Base-by-base conservation (phyloP, 2,329 filamentous ascomycete species). In the Calonectria pseudoreteaudii region DNA sequence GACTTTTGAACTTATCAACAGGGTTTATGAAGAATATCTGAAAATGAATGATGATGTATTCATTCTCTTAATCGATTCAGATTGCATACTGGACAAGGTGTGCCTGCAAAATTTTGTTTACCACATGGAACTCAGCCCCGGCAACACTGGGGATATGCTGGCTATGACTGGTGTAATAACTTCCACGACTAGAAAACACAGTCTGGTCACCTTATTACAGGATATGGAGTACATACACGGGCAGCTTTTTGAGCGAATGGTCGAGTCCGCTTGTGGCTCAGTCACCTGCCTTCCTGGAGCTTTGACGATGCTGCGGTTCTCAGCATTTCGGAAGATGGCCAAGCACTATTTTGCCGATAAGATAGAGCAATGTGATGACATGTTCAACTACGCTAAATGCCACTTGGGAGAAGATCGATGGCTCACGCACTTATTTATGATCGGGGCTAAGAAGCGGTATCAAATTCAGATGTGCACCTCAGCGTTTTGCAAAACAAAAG, bases 171-270 rank as follows among this genome's bases (percentile, higher is more conserved):
- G 96, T 38, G 94, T 98, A 81, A 98, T 98, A 81, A 98, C 96
- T 2, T 96, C 95, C 1, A 98, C 96, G 0, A 98, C 96, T 0
- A 91, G 93, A 80, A 97, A 94, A 80, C 94, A 97, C 83, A 95
- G 94, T 78, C 87, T 98, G 70, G 94, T 98, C 81, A 98, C 97
- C 0, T 87, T 99, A 18, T 88, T 99, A 7, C 96, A 99, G 84
- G 96, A 99, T 79, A 98, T 98, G 93, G 97, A 99, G 84, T 98
- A 98, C 81, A 94, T 98, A 34, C 97, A 98, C 84, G 97, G 96
- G 8, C 97, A 99, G 84, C 90, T 98, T 6, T 98, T 98, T 81
- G 97, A 99, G 84, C 93, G 96, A 70, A 97, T 96, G 0, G 96
- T 98, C 38, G 96, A 99, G 83, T 98, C 96, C 7, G 95, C 94